A percentile compares a stretch with the other conserved stretches of the same genome.
phyloP scores from a whole-genome alignment of 768 basidiomycete genomes.

The Boletus bicolor region DNA sequence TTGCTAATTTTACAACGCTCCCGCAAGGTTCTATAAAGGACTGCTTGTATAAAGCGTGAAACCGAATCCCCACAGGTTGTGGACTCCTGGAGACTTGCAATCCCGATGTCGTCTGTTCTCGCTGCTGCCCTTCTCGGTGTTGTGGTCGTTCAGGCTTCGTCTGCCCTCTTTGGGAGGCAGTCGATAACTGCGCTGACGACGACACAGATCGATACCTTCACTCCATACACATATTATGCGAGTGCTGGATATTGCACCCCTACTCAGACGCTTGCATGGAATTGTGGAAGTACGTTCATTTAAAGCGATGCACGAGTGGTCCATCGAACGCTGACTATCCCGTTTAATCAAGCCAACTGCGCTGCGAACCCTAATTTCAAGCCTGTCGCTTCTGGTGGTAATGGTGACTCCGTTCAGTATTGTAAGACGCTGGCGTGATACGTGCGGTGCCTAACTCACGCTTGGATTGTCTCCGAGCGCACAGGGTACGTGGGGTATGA shows the following conservation, averaged over 20 bases:
- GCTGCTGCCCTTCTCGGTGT: constrained; percentile 14
- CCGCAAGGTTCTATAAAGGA: background rate
- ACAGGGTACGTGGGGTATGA: constrained; percentile 55
- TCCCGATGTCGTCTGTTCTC: constrained; percentile 18
- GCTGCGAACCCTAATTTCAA: constrained; percentile 45
- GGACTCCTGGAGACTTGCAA: background rate
- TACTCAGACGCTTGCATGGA: constrained; percentile 43
- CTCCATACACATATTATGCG: constrained; percentile 49
- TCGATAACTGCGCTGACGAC: constrained; percentile 39
- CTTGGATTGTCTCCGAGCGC: background rate
- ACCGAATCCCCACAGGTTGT: background rate
- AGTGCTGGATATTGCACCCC: constrained; percentile 49
- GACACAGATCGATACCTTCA: constrained; percentile 41
- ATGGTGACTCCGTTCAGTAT: constrained; percentile 41
- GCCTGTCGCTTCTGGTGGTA: constrained; percentile 47
- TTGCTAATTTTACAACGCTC: constrained; percentile 4
- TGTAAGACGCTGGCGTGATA: constrained; percentile 30
- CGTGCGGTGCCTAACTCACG: background rate
- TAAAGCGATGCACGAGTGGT: background rate
- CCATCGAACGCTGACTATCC: background rate
- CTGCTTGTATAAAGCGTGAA: background rate
- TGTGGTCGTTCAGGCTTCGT: constrained; percentile 15
- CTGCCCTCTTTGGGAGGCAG: constrained; percentile 33
- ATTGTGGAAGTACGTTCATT: constrained; percentile 49
- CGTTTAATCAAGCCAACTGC: constrained; percentile 39